Evolutionary conservation across 176 grass and related monocot species (phyloP).

Genomic region (Eragrostis curvula): DNA sequence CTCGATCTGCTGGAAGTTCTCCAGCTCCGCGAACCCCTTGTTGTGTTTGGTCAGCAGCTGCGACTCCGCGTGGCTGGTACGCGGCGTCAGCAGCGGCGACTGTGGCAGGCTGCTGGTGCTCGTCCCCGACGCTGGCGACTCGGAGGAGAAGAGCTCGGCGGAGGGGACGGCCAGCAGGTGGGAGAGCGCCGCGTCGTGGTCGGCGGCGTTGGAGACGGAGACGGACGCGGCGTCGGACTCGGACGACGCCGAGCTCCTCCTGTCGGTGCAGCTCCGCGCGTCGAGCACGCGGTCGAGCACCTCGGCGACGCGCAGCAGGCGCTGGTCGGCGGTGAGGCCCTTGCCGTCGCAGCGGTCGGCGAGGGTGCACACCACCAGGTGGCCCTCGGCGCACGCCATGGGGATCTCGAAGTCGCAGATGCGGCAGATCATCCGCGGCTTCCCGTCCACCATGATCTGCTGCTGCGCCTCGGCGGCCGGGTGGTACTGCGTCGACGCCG

Average conservation of each 20-base stretch:
- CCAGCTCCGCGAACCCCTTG: constrained; percentile 72
- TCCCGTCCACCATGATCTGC: constrained; percentile 55
- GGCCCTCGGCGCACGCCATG: constrained; percentile 68
- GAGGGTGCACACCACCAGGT: constrained; percentile 81
- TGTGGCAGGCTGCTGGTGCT: constrained; percentile 48
- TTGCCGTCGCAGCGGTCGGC: constrained; percentile 89
- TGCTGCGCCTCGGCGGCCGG: constrained; percentile 68
- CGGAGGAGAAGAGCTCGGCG: constrained; percentile 64
- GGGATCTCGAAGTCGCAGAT: constrained; percentile 98
- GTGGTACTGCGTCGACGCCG: too few species aligned
- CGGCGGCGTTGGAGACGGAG: constrained; percentile 1
- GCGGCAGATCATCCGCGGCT: constrained; percentile 87
- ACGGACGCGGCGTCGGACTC: not conserved
- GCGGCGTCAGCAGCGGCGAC: constrained; percentile 73
- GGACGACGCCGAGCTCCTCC: constrained; percentile 5
- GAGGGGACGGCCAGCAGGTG: constrained; percentile 43
- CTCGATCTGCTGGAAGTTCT: constrained; percentile 81
- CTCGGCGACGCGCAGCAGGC: constrained; percentile 69
- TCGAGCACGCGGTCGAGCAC: constrained; percentile 76
- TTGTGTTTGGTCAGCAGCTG: constrained; percentile 67
- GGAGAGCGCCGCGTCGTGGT: constrained; percentile 25
- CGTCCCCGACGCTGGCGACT: constrained; percentile 21
- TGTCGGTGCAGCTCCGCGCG: too few species aligned
- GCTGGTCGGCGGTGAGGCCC: constrained; percentile 74
- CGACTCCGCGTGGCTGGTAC: constrained; percentile 68